Percentiles rank a stretch among this genome's conserved stretches.
phyloP scores from a whole-genome alignment of 306 rosid genomes.

The Castanopsis chinensis region DNA sequence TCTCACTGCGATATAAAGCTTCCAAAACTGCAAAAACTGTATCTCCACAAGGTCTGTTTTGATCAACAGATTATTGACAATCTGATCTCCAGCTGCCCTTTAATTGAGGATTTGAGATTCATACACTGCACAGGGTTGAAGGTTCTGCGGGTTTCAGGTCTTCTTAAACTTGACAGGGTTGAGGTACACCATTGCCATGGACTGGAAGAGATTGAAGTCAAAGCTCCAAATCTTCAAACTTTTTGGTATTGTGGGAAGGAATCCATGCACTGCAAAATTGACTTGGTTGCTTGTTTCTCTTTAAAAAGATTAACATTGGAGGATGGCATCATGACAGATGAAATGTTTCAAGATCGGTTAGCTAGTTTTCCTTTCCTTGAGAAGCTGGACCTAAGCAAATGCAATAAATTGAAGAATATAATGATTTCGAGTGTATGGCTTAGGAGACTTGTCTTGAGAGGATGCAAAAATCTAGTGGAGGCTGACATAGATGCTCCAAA shows the following conservation, averaged over 20 bases:
- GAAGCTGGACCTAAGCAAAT: constrained; percentile 32
- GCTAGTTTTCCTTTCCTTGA: constrained; percentile 33
- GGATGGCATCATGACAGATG: constrained; percentile 36
- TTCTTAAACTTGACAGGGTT: constrained; percentile 22
- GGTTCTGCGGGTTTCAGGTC: constrained; percentile 14
- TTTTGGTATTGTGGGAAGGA: constrained; percentile 50
- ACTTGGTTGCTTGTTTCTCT: constrained; percentile 36
- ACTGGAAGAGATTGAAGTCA: constrained; percentile 27
- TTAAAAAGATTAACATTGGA: constrained; percentile 52
- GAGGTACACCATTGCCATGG: constrained; percentile 39
- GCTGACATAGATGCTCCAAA: constrained; percentile 24
- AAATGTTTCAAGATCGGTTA: constrained; percentile 28
- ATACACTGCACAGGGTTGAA: constrained; percentile 44
- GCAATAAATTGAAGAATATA: constrained; percentile 8
- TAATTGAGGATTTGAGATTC: constrained; percentile 52
- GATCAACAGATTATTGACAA: constrained; percentile 9
- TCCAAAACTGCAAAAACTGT: constrained; percentile 36
- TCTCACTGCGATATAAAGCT: constrained; percentile 3
- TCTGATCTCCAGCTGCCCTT: constrained; percentile 38
- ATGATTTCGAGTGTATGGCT: constrained; percentile 20
- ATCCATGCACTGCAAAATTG: constrained; percentile 33
- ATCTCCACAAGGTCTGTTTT: constrained; percentile 18
- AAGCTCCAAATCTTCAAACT: constrained; percentile 50
- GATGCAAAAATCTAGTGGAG: constrained; percentile 19
- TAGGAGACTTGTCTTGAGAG: constrained; percentile 30